Percentiles rank a stretch among this genome's conserved stretches.
These are phyloP conservation scores for Hypericum perforatum DNA, from an alignment of 345 rosid genomes.

Conservation along the genomic window DNA sequence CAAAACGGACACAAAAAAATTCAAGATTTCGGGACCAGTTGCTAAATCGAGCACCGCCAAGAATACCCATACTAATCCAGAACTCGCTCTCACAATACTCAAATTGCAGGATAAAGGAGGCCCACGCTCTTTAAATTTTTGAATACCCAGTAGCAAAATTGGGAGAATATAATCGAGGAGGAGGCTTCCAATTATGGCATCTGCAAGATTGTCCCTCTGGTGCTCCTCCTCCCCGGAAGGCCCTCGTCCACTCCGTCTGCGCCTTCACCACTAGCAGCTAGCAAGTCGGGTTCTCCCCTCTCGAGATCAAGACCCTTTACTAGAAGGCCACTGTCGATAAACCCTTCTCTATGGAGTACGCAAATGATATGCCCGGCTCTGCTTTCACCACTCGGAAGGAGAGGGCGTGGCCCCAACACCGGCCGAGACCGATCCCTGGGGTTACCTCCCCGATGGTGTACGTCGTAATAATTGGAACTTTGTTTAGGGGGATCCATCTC, in stretches of 20 bases:
- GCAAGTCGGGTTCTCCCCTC: constrained; percentile 97
- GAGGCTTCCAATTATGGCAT: constrained; percentile 91
- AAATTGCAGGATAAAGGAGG: too few relatives aligned
- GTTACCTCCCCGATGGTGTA: constrained; percentile 98
- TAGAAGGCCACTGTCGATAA: constrained; percentile 93
- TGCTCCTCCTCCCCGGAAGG: constrained; percentile 58
- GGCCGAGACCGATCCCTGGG: constrained; percentile 90
- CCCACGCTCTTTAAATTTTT: too few relatives aligned
- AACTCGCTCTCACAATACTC: too few relatives aligned
- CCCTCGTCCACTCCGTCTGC: constrained; percentile 25
- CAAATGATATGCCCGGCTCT: constrained; percentile 96
- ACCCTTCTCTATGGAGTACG: constrained; percentile 91
- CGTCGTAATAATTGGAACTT: constrained; percentile 85
- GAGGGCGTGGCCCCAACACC: constrained; percentile 52
- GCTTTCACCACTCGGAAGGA: constrained; percentile 64
- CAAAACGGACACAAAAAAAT: too few relatives aligned
- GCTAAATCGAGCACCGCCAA: too few relatives aligned
- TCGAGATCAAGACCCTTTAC: constrained; percentile 78
- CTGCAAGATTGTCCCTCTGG: constrained; percentile 95
- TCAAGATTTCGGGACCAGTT: too few relatives aligned
- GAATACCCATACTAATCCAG: too few relatives aligned
- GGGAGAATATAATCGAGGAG: too few relatives aligned
- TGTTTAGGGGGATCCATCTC: too few relatives aligned
- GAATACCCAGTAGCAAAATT: too few relatives aligned
- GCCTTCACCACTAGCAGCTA: constrained; percentile 97